Evolutionary conservation across 306 rosid species (phyloP).

Genomic region (Acacia confusa): DNA sequence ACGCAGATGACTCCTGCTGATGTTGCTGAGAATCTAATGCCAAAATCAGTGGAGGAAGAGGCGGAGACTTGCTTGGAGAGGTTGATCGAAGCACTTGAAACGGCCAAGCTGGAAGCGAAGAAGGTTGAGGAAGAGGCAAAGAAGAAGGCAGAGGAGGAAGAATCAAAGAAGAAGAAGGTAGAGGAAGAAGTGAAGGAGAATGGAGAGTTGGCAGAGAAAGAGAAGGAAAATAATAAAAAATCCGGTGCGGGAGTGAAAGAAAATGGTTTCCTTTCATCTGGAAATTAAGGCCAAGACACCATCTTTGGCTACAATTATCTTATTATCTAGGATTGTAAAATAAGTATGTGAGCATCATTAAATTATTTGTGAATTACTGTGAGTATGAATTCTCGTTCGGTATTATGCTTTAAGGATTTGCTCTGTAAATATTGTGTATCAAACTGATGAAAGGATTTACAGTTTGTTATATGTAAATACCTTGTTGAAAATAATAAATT

Average conservation of each 20-base stretch:
- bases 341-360: neutral
- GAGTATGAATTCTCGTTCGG: neutral
- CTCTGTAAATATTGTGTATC: neutral
- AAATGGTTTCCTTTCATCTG: neutral
- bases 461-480: neutral
- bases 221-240: too few species aligned
- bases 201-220: too few species aligned
- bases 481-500: neutral
- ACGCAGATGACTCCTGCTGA: slow-evolving; percentile 62
- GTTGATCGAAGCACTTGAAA: slow-evolving; percentile 53
- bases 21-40: slow-evolving; percentile 74
- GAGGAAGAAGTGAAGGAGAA: neutral
- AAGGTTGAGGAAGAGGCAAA: neutral
- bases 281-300: neutral
- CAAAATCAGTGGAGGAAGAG: slow-evolving; percentile 45
- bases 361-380: neutral
- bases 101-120: slow-evolving; percentile 37
- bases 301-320: neutral
- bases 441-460: neutral
- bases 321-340: neutral
- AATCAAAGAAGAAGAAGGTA: neutral
- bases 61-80: slow-evolving; percentile 36
- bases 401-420: neutral
- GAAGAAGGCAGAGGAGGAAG: neutral
- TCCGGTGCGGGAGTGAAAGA: neutral